These are phyloP conservation scores for Zygosaccharomyces rouxii DNA, from an alignment of 805 yeast genomes.

Conservation along the genomic window DNA sequence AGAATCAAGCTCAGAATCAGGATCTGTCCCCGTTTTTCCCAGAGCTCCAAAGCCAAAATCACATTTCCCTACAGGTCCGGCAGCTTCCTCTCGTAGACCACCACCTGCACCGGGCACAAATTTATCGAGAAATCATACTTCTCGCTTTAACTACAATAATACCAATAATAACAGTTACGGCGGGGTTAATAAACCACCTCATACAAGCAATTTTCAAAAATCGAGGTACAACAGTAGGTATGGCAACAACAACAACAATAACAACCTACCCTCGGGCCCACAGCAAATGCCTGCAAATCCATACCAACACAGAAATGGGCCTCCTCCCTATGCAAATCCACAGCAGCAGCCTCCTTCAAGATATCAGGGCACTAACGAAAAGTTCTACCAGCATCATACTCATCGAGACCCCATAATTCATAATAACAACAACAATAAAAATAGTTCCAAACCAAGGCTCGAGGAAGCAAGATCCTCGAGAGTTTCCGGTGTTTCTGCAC, in stretches of 20 bases:
- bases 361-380: conserved; percentile 7
- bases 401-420: conserved; percentile 1
- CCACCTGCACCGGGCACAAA: conserved; percentile 1
- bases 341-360: conserved; percentile 7
- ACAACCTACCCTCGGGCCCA: neutral
- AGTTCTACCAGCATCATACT: conserved; percentile 1
- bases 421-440: neutral
- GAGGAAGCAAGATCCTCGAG: neutral
- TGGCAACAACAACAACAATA: neutral
- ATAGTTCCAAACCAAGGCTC: neutral
- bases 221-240: conserved; percentile 5
- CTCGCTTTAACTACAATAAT: conserved; percentile 3
- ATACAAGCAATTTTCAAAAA: conserved; percentile 1
- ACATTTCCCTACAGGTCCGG: conserved; percentile 15
- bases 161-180: conserved; percentile 2
- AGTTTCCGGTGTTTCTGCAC: neutral
- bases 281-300: neutral
- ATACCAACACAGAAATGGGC: neutral
- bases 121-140: conserved; percentile 1
- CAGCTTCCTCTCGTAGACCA: neutral
- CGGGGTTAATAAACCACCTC: neutral
- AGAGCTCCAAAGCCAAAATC: conserved; percentile 10
- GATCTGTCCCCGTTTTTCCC: conserved; percentile 3
- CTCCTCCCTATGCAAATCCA: conserved; percentile 5
- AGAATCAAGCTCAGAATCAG: conserved; percentile 11